These are phyloP conservation scores for Prunus davidiana DNA, from an alignment of 306 rosid species.

Conservation along the genomic window DNA sequence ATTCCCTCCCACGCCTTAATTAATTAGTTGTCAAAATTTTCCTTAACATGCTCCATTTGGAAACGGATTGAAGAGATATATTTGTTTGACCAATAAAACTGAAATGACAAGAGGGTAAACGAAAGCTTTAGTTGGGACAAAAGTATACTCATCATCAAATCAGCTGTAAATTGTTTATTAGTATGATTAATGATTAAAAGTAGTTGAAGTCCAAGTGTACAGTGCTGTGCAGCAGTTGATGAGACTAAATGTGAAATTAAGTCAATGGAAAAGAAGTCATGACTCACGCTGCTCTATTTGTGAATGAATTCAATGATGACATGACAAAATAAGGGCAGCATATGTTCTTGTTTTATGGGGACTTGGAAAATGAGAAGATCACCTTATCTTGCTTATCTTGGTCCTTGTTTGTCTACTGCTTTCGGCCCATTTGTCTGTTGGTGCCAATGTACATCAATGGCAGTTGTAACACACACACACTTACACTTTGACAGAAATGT, in stretches of 20 bases:
- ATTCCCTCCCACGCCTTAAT: not conserved
- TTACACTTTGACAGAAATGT: not conserved
- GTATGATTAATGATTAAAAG: not conserved
- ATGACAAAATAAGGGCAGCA: not conserved
- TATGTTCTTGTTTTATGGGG: conserved; percentile 23
- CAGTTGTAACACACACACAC: conserved; percentile 13
- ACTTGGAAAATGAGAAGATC: conserved; percentile 21
- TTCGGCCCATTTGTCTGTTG: conserved; percentile 51
- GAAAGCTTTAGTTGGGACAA: not conserved
- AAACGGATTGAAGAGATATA: not conserved
- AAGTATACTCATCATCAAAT: not conserved
- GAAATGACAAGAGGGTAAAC: not conserved
- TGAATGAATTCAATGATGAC: not conserved
- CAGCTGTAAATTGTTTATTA: not conserved
- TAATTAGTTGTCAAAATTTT: not conserved
- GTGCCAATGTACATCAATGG: conserved; percentile 29
- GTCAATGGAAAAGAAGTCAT: conserved; percentile 9
- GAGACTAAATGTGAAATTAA: conserved; percentile 25
- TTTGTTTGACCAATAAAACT: not conserved
- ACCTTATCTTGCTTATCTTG: conserved; percentile 37
- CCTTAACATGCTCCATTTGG: not conserved
- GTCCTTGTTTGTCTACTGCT: conserved; percentile 47
- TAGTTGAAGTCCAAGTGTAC: not conserved
- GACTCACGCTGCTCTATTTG: not conserved
- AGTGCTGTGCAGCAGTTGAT: not conserved